Conservation (phyloP, 192 early-diverging fungal species). For the Rhizoclosmatium globosum region DNA sequence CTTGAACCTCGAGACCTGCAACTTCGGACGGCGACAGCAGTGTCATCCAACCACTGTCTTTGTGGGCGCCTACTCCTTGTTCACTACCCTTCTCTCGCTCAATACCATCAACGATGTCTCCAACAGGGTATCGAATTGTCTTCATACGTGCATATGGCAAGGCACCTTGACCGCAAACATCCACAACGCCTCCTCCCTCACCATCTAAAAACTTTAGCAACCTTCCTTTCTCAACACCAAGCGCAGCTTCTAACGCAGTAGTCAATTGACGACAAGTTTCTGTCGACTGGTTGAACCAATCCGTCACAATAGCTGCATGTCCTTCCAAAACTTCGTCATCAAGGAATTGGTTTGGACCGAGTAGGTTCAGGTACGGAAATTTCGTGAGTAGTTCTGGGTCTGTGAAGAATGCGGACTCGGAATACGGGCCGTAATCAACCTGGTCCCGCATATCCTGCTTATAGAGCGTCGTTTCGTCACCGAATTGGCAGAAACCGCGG, state of each 20-base stretch:
- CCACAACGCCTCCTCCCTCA: not conserved
- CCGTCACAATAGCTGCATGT: conserved; percentile 1
- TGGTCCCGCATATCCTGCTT: conserved; percentile 7
- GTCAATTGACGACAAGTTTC: not conserved
- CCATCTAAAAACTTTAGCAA: not conserved
- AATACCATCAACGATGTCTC: conserved; percentile 10
- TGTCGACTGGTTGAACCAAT: not conserved
- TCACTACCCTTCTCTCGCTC: not conserved
- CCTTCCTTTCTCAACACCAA: not conserved
- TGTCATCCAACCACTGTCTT: conserved; percentile 19
- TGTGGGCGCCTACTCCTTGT: conserved; percentile 13
- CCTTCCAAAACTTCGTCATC: not conserved
- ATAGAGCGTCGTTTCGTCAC: not conserved
- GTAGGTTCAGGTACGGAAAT: not conserved
- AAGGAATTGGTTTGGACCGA: conserved; percentile 11
- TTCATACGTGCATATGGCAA: conserved; percentile 21
- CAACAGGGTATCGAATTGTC: conserved; percentile 12
- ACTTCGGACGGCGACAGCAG: conserved; percentile 3
- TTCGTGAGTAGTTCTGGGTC: not conserved
- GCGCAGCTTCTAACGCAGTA: not conserved
- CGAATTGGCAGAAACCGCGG: not conserved
- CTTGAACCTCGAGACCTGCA: conserved; percentile 4
- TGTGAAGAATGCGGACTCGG: not conserved
- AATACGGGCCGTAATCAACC: not conserved
- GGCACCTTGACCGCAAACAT: not conserved